phyloP scores from a whole-genome alignment of 129 eudicot genomes.

The Chrysanthemum makinoi region DNA sequence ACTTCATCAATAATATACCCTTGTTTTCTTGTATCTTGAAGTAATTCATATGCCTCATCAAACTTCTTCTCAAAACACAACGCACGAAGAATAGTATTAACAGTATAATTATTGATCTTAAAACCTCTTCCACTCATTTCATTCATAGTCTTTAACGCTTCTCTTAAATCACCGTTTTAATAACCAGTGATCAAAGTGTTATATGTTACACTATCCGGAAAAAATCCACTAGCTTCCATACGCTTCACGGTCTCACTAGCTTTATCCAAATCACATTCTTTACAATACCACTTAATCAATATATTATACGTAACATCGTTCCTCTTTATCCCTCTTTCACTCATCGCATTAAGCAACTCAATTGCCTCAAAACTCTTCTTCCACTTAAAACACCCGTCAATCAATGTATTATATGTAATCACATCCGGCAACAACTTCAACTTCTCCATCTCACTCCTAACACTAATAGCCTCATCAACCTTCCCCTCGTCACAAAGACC shows the following conservation, averaged over 20 bases:
- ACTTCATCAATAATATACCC: slow-evolving; percentile 78
- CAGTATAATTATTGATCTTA: slow-evolving; percentile 68
- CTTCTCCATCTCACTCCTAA: slow-evolving; percentile 51
- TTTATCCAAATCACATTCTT: slow-evolving; percentile 70
- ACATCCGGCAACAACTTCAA: slow-evolving; percentile 66
- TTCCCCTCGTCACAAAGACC: slow-evolving; percentile 61
- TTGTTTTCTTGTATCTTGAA: slow-evolving; percentile 39
- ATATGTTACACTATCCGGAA: slow-evolving; percentile 67
- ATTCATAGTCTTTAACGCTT: slow-evolving; percentile 56
- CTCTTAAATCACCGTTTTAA: slow-evolving; percentile 60
- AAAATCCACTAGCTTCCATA: slow-evolving; percentile 61
- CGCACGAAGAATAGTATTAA: slow-evolving; percentile 58
- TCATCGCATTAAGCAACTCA: slow-evolving; percentile 70
- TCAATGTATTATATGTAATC: slow-evolving; percentile 77
- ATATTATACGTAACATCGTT: slow-evolving; percentile 66
- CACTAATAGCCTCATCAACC: slow-evolving; percentile 63
- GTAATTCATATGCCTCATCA: slow-evolving; percentile 59
- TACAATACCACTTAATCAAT: slow-evolving; percentile 69
- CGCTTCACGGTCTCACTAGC: slow-evolving; percentile 40
- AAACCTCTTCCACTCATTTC: slow-evolving; percentile 60
- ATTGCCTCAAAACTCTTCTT: slow-evolving; percentile 41
- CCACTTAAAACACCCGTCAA: slow-evolving; percentile 57
- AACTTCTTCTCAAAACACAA: slow-evolving; percentile 61
- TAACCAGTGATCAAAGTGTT: slow-evolving; percentile 69
- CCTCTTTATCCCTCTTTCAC: slow-evolving; percentile 49